Conservation (phyloP, 176 grass and related monocot species). For the Phyllostachys edulis region DNA sequence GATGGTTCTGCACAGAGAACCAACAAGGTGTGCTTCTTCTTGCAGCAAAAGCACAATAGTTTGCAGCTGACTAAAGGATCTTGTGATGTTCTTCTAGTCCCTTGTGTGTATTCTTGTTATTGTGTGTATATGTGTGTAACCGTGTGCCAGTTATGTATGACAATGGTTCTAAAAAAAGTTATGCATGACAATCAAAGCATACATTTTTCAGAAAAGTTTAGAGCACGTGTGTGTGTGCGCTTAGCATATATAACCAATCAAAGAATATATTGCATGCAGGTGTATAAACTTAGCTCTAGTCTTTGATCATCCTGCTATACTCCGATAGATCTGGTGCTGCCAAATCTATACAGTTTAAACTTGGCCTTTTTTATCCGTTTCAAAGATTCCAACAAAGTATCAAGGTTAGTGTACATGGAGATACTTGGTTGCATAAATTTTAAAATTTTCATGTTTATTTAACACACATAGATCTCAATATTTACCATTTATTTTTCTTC, state of each 20-base stretch:
- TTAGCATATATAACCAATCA: background rate
- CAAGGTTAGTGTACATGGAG: background rate
- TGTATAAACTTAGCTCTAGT: background rate
- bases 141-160: background rate
- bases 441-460: background rate
- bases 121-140: constrained; percentile 7
- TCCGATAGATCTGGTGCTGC: background rate
- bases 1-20: background rate
- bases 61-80: background rate
- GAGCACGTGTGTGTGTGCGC: background rate
- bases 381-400: background rate
- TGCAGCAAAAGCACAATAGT: background rate
- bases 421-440: background rate
- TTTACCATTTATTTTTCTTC: background rate
- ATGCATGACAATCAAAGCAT: background rate
- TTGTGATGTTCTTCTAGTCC: background rate
- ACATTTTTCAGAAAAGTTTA: constrained; percentile 11
- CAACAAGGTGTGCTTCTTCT: background rate
- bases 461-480: background rate
- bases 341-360: background rate
- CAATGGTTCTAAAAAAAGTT: background rate
- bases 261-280: background rate
- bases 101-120: constrained; percentile 15
- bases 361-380: background rate
- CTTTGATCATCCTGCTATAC: background rate